A percentile compares a stretch with the other conserved stretches of the same genome.
Conservation (phyloP, 129 eudicot genomes). For the carrot (Daucus carota) region DH1_v3.0 NC_030385.2:35327001-35327500, state of each 20-base stretch:
- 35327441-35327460: background rate
- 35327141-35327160: too few relatives aligned
- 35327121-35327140: background rate
- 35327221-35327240: background rate
- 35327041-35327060: too few relatives aligned
- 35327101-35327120: background rate
- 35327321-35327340: background rate
- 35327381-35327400: too few relatives aligned
- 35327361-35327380: too few relatives aligned
- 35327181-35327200: constrained; percentile 6
- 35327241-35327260: constrained; percentile 4
- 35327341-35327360: background rate
- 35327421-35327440: background rate
- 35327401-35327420: too few relatives aligned
- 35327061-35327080: background rate
- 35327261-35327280: background rate
- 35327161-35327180: background rate
- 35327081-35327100: background rate
- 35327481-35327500: background rate
- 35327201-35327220: constrained; percentile 5
- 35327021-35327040: too few relatives aligned
- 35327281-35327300: background rate
- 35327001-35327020: too few relatives aligned
- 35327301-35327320: too few relatives aligned
- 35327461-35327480: background rate